phyloP scores from a whole-genome alignment of 176 grass and related monocot species.

The Oryza brachyantha region DNA sequence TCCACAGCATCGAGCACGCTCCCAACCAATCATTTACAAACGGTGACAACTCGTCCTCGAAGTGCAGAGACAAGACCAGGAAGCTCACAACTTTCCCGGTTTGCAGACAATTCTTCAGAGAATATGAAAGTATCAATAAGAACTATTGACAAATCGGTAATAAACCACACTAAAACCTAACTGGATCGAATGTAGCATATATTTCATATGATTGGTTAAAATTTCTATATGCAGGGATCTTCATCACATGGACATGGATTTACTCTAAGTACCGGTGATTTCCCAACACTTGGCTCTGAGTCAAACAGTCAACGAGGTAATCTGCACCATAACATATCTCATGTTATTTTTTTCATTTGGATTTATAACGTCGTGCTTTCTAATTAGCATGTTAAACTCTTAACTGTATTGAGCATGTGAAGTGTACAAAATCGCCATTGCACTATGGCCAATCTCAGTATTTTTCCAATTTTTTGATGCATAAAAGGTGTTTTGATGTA shows the following conservation, averaged over 20 bases:
- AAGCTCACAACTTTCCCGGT: conserved; percentile 94
- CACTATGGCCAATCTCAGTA: neutral
- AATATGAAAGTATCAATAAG: conserved; percentile 46
- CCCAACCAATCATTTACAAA: conserved; percentile 48
- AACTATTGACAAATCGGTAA: conserved; percentile 51
- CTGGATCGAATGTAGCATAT: neutral
- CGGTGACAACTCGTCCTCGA: conserved; percentile 61
- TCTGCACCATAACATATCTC: conserved; percentile 7
- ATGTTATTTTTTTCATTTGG: neutral
- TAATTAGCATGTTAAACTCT: conserved; percentile 11
- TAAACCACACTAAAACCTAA: conserved; percentile 7
- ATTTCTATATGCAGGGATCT: conserved; percentile 55
- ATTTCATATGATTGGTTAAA: conserved; percentile 22
- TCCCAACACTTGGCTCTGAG: conserved; percentile 89
- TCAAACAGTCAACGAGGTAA: conserved; percentile 66
- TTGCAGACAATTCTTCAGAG: conserved; percentile 70
- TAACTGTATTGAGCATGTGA: neutral
- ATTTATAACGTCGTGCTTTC: neutral
- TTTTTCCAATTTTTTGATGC: too few species aligned
- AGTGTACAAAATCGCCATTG: conserved; percentile 4
- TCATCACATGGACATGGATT: conserved; percentile 61
- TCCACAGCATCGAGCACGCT: conserved; percentile 81
- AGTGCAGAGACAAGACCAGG: conserved; percentile 98
- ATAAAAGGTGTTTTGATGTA: neutral
- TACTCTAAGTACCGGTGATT: conserved; percentile 83